Conservation (phyloP, 768 basidiomycete species). For the Tricholoma flavovirens region DNA sequence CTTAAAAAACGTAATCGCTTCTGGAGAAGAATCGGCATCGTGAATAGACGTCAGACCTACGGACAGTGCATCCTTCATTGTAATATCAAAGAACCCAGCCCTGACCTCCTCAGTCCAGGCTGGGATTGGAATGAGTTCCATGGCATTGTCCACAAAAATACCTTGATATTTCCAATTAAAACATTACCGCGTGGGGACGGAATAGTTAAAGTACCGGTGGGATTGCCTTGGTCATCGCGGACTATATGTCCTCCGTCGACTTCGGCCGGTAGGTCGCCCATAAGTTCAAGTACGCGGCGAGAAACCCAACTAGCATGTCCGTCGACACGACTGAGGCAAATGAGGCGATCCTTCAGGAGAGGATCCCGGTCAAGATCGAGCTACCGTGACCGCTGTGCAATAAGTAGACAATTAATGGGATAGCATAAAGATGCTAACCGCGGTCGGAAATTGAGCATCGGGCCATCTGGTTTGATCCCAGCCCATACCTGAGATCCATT, state of each 20-base stretch:
- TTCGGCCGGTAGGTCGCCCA: slow-evolving; percentile 52
- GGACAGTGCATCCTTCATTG: slow-evolving; percentile 64
- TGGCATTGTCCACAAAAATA: slow-evolving; percentile 85
- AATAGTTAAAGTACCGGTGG: slow-evolving; percentile 48
- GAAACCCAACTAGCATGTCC: slow-evolving; percentile 88
- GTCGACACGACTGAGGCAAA: slow-evolving; percentile 74
- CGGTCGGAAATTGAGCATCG: slow-evolving; percentile 59
- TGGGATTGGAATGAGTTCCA: slow-evolving; percentile 66
- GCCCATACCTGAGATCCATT: slow-evolving; percentile 83
- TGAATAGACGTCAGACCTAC: slow-evolving; percentile 85
- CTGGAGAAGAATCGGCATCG: slow-evolving; percentile 58
- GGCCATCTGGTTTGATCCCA: slow-evolving; percentile 92
- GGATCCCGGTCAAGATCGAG: slow-evolving; percentile 69
- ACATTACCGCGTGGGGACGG: neutral
- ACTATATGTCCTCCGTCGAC: slow-evolving; percentile 76
- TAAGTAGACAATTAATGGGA: neutral
- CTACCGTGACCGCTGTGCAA: slow-evolving; percentile 37
- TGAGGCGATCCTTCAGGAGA: slow-evolving; percentile 59
- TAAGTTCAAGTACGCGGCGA: slow-evolving; percentile 55
- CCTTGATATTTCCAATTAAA: slow-evolving; percentile 29
- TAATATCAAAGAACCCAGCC: slow-evolving; percentile 52
- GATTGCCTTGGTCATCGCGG: slow-evolving; percentile 52
- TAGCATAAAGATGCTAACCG: slow-evolving; percentile 36
- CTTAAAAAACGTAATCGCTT: slow-evolving; percentile 57
- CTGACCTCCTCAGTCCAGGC: slow-evolving; percentile 54